Evolutionary conservation across 1,284 basidiomycete genomes (phyloP), one percentile per base, ranked within the genome.

Genomic region (Schizophyllum commune): DNA sequence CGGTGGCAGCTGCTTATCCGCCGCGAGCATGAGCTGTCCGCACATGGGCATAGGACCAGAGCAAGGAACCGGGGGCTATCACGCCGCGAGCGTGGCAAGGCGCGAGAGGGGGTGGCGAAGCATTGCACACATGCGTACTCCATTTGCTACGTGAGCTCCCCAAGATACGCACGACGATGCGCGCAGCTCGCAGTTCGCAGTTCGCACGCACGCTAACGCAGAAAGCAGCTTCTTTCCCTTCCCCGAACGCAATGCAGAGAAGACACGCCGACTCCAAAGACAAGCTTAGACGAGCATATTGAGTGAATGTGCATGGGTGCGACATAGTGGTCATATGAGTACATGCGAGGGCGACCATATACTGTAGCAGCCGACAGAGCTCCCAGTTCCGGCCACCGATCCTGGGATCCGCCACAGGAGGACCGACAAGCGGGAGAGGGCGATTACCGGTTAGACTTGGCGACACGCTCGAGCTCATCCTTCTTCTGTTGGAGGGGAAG

Each of bases 401-500:
- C 39, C 39, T 47, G 39, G 39, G 17, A 47, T 47, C 39, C 17
- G 39, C 39, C 39, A 17, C 17, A 11, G 13, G 17, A 32, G 13
- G 15, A 60, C 57, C 32, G 52, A 55, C 52, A 27, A 20, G 55
- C 59, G 55, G 34, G 7, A 9, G 22, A 54, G 1, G 13, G 27
- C 20, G 58, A 67, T 80, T 87, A 98, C 86, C 96, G 94, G 85
- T 98, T 98, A 79, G 93, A 96, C 83, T 97, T 98, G 83, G 96
- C 96, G 65, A 99, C 96, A 86, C 96, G 96, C 85, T 98, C 96
- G 70, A 98, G 88, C 81, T 96, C 94, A 77, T 94, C 92, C 79
- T 92, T 92, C 89, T 91, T 92, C 89, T 91, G 70, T 68, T 60
- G 58, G 51, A 21, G 64, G 32, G 47, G 27, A 54, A 17, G 58